These are phyloP conservation scores for Pleoardoris graminearum DNA, from an alignment of 2,329 filamentous ascomycete species.

Conservation along the genomic window DNA sequence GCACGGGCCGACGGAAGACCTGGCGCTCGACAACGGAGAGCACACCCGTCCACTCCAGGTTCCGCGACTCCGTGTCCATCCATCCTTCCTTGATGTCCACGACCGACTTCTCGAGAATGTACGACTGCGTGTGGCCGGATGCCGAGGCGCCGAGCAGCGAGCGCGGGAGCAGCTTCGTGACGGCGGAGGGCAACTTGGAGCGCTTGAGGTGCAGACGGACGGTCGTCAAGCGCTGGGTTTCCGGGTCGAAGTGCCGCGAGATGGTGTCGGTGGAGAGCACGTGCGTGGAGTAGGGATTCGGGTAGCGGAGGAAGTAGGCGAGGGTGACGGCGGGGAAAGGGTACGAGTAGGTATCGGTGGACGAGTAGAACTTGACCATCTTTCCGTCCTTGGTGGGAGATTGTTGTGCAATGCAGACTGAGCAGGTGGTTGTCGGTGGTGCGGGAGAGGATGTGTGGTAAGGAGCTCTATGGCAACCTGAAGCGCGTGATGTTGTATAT, in stretches of 20 bases:
- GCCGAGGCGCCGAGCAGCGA: slow-evolving; percentile 65
- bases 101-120: slow-evolving; percentile 78
- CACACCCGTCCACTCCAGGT: slow-evolving; percentile 81
- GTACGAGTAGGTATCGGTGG: slow-evolving; percentile 73
- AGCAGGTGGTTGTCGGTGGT: slow-evolving; percentile 11
- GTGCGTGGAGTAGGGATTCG: slow-evolving; percentile 81
- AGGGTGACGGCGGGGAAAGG: slow-evolving; percentile 83
- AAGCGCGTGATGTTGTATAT: slow-evolving; percentile 28
- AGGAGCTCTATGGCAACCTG: slow-evolving; percentile 16
- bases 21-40: slow-evolving; percentile 78
- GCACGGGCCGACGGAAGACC: slow-evolving; percentile 60
- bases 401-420: too few species aligned
- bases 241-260: slow-evolving; percentile 70
- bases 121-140: slow-evolving; percentile 69
- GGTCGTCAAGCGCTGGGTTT: slow-evolving; percentile 75
- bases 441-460: neutral
- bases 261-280: slow-evolving; percentile 85
- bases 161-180: slow-evolving; percentile 74
- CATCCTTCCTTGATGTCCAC: slow-evolving; percentile 79
- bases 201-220: slow-evolving; percentile 81
- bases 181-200: slow-evolving; percentile 73
- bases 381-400: neutral
- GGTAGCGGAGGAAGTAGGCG: slow-evolving; percentile 88
- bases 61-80: slow-evolving; percentile 81
- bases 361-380: slow-evolving; percentile 59